Conservation (phyloP, 2,329 filamentous ascomycete species). For the Fusarium continuum region DNA sequence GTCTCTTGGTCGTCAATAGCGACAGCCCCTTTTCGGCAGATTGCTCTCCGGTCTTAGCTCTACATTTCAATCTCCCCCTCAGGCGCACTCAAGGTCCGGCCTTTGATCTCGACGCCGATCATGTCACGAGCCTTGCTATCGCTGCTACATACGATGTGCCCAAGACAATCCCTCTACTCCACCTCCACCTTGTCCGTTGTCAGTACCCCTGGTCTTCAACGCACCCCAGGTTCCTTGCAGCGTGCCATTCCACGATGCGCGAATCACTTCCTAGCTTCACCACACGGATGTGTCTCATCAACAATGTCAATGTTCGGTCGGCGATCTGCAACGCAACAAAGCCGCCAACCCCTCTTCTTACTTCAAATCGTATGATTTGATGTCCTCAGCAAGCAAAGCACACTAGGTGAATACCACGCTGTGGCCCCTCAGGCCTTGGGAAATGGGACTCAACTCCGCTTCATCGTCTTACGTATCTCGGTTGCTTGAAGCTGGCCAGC, state of each 20-base stretch:
- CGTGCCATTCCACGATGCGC: slow-evolving; percentile 10
- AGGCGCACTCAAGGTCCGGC: slow-evolving; percentile 15
- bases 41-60: slow-evolving; percentile 34
- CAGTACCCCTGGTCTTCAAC: slow-evolving; percentile 18
- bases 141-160: slow-evolving; percentile 21
- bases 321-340: slow-evolving; percentile 35
- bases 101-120: slow-evolving; percentile 36
- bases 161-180: slow-evolving; percentile 16
- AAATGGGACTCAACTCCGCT: slow-evolving; percentile 33
- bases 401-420: slow-evolving; percentile 14
- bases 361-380: slow-evolving; percentile 31
- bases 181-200: slow-evolving; percentile 23
- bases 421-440: slow-evolving; percentile 16
- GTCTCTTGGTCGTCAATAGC: slow-evolving; percentile 5
- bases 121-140: slow-evolving; percentile 33
- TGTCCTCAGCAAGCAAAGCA: slow-evolving; percentile 14
- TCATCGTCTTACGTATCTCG: slow-evolving; percentile 35
- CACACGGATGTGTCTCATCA: slow-evolving; percentile 2
- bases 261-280: slow-evolving; percentile 13
- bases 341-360: slow-evolving; percentile 2
- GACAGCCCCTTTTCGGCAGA: slow-evolving; percentile 41
- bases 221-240: slow-evolving; percentile 30
- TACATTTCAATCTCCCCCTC: slow-evolving; percentile 30
- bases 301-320: slow-evolving; percentile 1
- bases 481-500: slow-evolving; percentile 24